Evolutionary conservation across 176 grass and related monocot genomes (phyloP), one percentile per base, ranked within the genome.

Genomic region (Eragrostis curvula): DNA sequence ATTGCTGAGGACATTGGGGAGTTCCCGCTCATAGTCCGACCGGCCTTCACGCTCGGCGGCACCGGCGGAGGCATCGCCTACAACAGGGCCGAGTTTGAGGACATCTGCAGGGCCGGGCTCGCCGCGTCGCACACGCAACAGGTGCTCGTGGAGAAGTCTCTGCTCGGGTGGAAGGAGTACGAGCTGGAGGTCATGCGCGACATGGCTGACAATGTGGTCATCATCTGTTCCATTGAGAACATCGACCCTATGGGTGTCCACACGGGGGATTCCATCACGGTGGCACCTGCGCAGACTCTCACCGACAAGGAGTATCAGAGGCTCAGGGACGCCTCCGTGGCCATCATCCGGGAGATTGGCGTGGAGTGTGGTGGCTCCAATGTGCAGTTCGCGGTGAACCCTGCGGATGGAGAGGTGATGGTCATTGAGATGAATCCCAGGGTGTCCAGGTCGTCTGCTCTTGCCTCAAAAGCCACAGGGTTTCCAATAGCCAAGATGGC

Each of bases 381-480:
- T 72, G 96, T 99, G 68, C 96, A 99, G 70, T 99, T 99, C 5
- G 93, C 96, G 0, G 89, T 99, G 12, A 99, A 99, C 60, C 96
- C 96, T n/a, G 71, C 70, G 0, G 93, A 99, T 5, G 96, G 96
- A 29, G 96, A 99, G 87, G 96, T 99, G 7, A 99, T 99, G 96
- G 65, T 99, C n/a, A 99, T 99, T 48, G 96, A 99, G 83, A 99
- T 99, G 96, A 96, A 99, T 56, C 96, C 96, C 24, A 93, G 96
- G 87, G 96, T 99, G 44, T 99, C 96, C 1, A 93, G 96, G 84
- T 99, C 96, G 0, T 99, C 96, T 0, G 96, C 96, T 36, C 88
- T 99, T 55, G 96, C 96, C 2, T 95, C 92, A 0, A 99, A 99
- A 80, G 96, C 96, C 0, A 99, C 96, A 50, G 93, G 96, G 8